Conservation (phyloP, 202 grass and related monocot species). For the Bolboschoenoplectus hybrid region DNA sequence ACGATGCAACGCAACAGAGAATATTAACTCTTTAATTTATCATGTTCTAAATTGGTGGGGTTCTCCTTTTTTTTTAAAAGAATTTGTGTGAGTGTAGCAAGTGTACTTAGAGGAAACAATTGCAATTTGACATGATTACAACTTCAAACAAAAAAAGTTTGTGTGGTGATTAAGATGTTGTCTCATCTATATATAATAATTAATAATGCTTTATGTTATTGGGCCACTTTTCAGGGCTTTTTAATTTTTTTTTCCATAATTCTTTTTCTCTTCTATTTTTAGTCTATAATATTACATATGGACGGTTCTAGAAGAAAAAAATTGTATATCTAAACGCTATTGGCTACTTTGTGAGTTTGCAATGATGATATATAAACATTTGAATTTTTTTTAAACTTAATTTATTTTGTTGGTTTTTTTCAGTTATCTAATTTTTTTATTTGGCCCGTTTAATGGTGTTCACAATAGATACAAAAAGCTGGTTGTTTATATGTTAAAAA, state of each 20-base stretch:
- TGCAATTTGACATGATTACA: conserved; percentile 7
- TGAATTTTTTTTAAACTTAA: neutral
- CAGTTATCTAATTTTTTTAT: neutral
- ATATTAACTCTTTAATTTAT: too few relatives aligned
- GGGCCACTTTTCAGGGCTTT: neutral
- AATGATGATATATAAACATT: neutral
- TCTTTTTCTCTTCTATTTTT: neutral
- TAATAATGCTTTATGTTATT: neutral
- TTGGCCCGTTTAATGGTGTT: neutral
- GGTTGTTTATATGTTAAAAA: neutral
- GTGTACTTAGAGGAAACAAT: neutral
- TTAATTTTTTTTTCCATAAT: neutral
- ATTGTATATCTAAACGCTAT: neutral
- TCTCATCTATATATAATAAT: neutral
- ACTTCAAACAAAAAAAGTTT: neutral
- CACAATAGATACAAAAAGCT: neutral
- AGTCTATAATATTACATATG: neutral
- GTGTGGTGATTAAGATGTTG: conserved; percentile 2
- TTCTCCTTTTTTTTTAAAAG: neutral
- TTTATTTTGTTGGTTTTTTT: neutral
- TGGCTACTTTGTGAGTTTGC: neutral
- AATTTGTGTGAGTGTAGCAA: neutral
- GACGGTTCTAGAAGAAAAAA: neutral
- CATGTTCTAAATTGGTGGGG: neutral
- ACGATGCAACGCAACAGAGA: too few relatives aligned